phyloP scores from a whole-genome alignment of 176 grass and related monocot genomes.

The Aegilops umbellulata region DNA sequence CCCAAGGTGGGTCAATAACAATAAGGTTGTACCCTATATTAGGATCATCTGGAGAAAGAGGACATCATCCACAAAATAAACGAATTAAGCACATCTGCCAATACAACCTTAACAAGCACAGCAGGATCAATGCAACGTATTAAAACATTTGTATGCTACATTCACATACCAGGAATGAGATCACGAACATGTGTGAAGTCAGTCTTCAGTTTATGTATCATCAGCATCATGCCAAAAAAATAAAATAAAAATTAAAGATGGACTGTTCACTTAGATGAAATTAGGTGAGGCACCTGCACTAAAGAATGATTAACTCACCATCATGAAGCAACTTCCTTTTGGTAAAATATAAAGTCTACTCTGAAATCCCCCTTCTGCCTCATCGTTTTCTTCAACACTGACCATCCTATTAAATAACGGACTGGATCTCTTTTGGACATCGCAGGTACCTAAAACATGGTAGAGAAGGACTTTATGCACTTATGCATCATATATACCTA shows the following conservation, averaged over 20 bases:
- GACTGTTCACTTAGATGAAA: slow-evolving; percentile 14
- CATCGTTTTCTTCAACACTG: slow-evolving; percentile 49
- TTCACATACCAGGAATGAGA: slow-evolving; percentile 71
- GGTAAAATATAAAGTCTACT: slow-evolving; percentile 67
- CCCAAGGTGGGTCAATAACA: slow-evolving; percentile 92
- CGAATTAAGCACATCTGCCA: slow-evolving; percentile 11
- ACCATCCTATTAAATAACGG: slow-evolving; percentile 69
- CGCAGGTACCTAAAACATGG: slow-evolving; percentile 36
- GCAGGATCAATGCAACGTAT: neutral
- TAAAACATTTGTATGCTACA: neutral
- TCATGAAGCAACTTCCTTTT: slow-evolving; percentile 58
- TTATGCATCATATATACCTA: neutral
- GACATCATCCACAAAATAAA: neutral
- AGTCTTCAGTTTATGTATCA: slow-evolving; percentile 53
- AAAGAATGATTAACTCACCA: slow-evolving; percentile 59
- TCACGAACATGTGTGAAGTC: slow-evolving; percentile 65
- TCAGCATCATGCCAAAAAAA: slow-evolving; percentile 38
- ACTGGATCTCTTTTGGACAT: slow-evolving; percentile 33
- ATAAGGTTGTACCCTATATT: slow-evolving; percentile 81
- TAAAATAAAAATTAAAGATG: slow-evolving; percentile 9
- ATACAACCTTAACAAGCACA: neutral
- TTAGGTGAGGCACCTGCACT: neutral
- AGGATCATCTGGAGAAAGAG: slow-evolving; percentile 45
- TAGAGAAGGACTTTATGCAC: neutral
- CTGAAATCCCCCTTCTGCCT: slow-evolving; percentile 60